These are phyloP conservation scores for Cudoniella acicularis DNA, from an alignment of 495 filamentous ascomycete species.

Conservation along the genomic window DNA sequence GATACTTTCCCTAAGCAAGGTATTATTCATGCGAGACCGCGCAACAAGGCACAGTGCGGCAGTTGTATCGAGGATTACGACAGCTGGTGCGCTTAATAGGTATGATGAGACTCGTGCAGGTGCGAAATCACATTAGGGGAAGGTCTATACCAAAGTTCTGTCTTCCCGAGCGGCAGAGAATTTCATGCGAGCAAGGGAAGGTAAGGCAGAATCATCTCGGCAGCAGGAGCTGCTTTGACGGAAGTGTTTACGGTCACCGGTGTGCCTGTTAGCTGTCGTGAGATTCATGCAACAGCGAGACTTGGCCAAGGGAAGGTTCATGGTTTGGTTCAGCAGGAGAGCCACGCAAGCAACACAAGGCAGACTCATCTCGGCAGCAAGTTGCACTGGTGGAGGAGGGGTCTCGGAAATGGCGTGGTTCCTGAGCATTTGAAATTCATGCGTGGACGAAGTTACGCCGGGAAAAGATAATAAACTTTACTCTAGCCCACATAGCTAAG, in stretches of 20 bases:
- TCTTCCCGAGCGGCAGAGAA: background rate
- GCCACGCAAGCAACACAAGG: background rate
- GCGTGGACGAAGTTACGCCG: no score
- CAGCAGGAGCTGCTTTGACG: background rate
- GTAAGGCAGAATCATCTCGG: background rate
- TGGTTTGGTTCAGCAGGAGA: no score
- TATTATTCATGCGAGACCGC: background rate
- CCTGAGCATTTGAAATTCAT: no score
- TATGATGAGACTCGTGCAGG: background rate
- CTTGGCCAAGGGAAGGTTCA: background rate
- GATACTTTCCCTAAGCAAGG: no score
- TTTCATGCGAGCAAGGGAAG: background rate
- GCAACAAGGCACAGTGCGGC: background rate
- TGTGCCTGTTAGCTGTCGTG: background rate
- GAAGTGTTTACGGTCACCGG: background rate
- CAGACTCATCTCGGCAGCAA: background rate
- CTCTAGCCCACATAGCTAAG: no score
- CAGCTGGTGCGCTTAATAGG: background rate
- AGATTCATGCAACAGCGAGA: background rate
- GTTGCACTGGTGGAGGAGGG: no score
- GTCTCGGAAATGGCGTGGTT: no score
- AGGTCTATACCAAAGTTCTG: background rate
- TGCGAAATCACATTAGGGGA: no score
- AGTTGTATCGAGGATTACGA: background rate
- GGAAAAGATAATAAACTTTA: no score